Evolutionary conservation across 306 rosid species (phyloP), one percentile per base, ranked within the genome.

Genomic region (Hippophae gyantsensis): DNA sequence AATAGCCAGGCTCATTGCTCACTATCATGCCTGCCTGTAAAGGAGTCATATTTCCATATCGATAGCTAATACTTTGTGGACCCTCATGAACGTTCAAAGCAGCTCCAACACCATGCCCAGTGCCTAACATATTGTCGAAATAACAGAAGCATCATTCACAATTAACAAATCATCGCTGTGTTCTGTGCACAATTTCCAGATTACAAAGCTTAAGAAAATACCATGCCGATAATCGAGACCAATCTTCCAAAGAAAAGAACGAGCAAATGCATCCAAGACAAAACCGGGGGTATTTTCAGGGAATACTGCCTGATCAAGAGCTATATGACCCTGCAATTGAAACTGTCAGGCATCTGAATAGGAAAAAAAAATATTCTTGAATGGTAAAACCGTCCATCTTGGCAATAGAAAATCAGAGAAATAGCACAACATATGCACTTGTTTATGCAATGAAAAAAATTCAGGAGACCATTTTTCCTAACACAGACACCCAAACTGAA

Each of bases 201-300:
- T 47, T 8, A 59, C 1, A 54, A 58, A 47, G 43, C 50, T 56
- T 9, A 2, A 69, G 66, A 57, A 69, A 56, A 64, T 82, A 92
- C 99, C 96, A 72, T 92, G 98, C 63, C 85, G 81, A 72, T 88
- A 92, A 86, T 87, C 99, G 76, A 88, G 99, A 48, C 99, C 99
- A 62, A 80, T 78, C 78, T 88, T 88, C 99, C 99, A 92, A 48
- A 92, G 95, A 76, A 66, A 85, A 49, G 98, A 81, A 13, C 96
- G 96, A 55, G 96, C 96, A 78, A 92, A 92, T 69, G 86, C 95
- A 81, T 92, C 96, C 72, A 92, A 74, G 62, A 88, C 93, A 75
- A 92, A 92, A 72, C 99, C 96, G 6, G 99, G 93, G 51, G 90
- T 87, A 67, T 79, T 70, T 79, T 92, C 93, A 50, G 95, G 98